These are phyloP conservation scores for Pisolithus albus DNA, from an alignment of 768 basidiomycete genomes.

Conservation along the genomic window DNA sequence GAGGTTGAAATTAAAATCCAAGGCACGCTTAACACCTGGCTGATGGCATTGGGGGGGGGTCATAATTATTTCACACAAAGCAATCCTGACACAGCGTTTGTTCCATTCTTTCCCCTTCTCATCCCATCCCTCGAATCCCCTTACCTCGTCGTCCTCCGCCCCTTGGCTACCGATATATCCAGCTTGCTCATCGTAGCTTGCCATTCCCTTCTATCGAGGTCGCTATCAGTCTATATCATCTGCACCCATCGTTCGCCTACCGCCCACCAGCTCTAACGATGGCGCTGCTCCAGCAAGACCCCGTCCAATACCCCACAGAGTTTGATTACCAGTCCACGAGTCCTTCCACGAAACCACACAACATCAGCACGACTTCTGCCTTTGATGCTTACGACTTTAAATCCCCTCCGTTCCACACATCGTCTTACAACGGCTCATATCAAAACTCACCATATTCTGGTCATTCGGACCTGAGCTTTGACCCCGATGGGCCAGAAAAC, in stretches of 20 bases:
- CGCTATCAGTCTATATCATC: background rate
- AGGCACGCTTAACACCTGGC: conserved; percentile 15
- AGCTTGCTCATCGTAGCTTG: background rate
- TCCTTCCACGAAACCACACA: conserved; percentile 23
- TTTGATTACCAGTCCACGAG: conserved; percentile 21
- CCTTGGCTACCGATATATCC: conserved; percentile 3
- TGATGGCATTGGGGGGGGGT: background rate
- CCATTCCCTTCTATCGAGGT: background rate
- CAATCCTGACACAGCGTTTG: conserved; percentile 20
- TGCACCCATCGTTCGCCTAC: background rate
- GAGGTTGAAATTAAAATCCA: conserved; percentile 23
- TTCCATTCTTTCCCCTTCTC: conserved; percentile 2
- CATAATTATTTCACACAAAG: conserved; percentile 23
- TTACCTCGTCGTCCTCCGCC: background rate
- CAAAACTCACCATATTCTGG: conserved; percentile 65
- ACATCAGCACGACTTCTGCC: conserved; percentile 16
- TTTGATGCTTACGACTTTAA: conserved; percentile 38
- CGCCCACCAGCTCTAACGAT: conserved; percentile 5
- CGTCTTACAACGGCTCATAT: conserved; percentile 60
- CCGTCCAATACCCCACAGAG: conserved; percentile 12
- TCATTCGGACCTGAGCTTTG: conserved; percentile 58
- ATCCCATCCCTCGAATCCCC: conserved; percentile 1
- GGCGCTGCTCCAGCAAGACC: conserved; percentile 26
- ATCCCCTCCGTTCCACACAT: conserved; percentile 42
- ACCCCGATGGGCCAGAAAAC: conserved; percentile 40